Percentiles rank a stretch among this genome's conserved stretches.
Conservation (phyloP, 306 rosid genomes). For the Ammopiptanthus mongolicus region DNA sequence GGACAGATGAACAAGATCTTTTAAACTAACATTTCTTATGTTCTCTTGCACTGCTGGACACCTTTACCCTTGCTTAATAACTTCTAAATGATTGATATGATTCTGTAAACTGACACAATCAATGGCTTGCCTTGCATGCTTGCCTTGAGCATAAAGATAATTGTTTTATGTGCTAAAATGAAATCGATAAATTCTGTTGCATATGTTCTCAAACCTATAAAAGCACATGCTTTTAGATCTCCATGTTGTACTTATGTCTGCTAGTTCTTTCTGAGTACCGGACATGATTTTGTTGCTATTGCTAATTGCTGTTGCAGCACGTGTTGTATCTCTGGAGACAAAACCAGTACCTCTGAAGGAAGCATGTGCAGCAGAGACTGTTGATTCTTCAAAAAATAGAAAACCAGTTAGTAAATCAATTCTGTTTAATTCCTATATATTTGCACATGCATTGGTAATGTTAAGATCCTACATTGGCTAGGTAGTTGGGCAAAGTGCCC, state of each 20-base stretch:
- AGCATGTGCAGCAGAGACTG: conserved; percentile 32
- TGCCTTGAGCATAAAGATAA: not conserved
- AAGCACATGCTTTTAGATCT: not conserved
- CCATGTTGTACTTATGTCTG: conserved; percentile 1
- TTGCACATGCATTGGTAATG: not conserved
- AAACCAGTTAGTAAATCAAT: conserved; percentile 53
- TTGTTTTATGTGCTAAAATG: not conserved
- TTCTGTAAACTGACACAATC: not conserved
- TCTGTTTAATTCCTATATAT: conserved; percentile 13
- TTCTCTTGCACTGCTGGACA: not conserved
- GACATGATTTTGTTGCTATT: conserved; percentile 20
- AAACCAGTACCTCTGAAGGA: conserved; percentile 37
- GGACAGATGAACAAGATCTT: not conserved
- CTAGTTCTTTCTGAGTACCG: conserved; percentile 15
- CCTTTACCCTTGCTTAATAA: not conserved
- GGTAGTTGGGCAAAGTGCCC: not conserved
- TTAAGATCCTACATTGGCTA: not conserved
- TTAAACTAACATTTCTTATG: conserved; percentile 3
- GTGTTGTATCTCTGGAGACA: conserved; percentile 38
- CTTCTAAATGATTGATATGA: not conserved
- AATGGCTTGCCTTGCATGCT: not conserved
- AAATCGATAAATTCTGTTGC: not conserved
- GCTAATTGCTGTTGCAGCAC: conserved; percentile 42
- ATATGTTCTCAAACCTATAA: not conserved
- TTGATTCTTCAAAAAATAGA: conserved; percentile 48